phyloP scores from a whole-genome alignment of 345 rosid genomes.

The Hibiscus tridactylites region DNA sequence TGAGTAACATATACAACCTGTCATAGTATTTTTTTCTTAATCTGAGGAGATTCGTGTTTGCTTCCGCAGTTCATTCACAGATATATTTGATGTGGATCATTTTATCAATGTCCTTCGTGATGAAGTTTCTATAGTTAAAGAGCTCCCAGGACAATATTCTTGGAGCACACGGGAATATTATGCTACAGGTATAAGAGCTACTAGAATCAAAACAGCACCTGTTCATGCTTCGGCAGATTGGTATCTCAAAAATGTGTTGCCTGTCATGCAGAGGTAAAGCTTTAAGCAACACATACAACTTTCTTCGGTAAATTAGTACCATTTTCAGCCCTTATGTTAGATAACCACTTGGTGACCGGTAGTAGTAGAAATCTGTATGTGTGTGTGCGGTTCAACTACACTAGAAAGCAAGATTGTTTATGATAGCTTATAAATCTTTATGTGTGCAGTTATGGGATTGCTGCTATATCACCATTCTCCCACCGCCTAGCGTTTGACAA shows the following conservation, averaged over 20 bases:
- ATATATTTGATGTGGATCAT: slow-evolving; percentile 87
- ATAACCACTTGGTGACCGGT: neutral
- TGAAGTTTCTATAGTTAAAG: slow-evolving; percentile 61
- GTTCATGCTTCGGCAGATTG: slow-evolving; percentile 78
- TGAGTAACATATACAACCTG: slow-evolving; percentile 15
- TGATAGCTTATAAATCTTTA: neutral
- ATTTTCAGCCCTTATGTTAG: neutral
- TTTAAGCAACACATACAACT: neutral
- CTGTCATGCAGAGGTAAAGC: slow-evolving; percentile 73
- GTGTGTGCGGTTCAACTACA: neutral
- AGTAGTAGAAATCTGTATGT: neutral
- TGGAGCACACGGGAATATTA: slow-evolving; percentile 98
- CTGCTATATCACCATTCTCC: slow-evolving; percentile 92
- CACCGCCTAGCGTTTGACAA: slow-evolving; percentile 86
- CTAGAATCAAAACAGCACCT: slow-evolving; percentile 89
- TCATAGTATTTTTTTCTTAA: neutral
- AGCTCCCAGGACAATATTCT: slow-evolving; percentile 50
- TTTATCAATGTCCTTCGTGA: slow-evolving; percentile 46
- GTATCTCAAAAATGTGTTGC: slow-evolving; percentile 85
- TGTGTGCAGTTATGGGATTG: slow-evolving; percentile 70
- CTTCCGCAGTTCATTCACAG: slow-evolving; percentile 61
- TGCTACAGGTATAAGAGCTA: slow-evolving; percentile 83
- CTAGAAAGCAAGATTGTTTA: neutral
- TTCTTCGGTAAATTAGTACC: neutral
- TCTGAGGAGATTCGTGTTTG: neutral